Percentiles rank a stretch among this genome's conserved stretches.
Conservation (phyloP, 1,284 basidiomycete species). For the Rhodotorula sp. region DNA sequence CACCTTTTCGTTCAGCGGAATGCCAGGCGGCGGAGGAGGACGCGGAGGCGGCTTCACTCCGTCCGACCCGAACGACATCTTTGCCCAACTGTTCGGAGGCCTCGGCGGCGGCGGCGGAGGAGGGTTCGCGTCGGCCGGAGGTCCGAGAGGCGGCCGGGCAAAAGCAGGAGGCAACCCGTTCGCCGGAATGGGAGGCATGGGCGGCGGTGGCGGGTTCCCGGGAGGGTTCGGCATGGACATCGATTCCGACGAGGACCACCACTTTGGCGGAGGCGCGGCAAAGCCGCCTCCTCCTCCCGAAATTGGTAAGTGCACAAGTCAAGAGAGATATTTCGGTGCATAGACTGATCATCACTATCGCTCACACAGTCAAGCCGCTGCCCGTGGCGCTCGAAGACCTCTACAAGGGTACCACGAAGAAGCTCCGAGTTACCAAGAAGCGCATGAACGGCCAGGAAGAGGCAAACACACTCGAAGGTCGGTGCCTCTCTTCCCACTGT, state of each 20-base stretch:
- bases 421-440: constrained; percentile 79
- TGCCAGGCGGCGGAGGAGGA: constrained; percentile 52
- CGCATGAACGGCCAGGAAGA: constrained; percentile 70
- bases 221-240: constrained; percentile 42
- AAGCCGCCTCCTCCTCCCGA: constrained; percentile 25
- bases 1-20: constrained; percentile 60
- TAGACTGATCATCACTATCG: not conserved
- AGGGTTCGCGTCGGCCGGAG: constrained; percentile 35
- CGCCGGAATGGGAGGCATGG: constrained; percentile 24
- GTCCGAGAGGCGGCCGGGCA: constrained; percentile 3
- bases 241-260: constrained; percentile 36
- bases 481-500: not conserved
- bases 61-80: constrained; percentile 84
- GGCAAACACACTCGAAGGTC: constrained; percentile 70
- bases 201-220: constrained; percentile 32
- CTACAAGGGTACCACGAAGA: constrained; percentile 84
- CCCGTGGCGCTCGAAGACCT: constrained; percentile 86
- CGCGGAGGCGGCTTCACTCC: constrained; percentile 59
- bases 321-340: not conserved
- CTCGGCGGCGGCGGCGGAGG: constrained; percentile 48
- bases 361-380: constrained; percentile 60
- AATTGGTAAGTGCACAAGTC: constrained; percentile 10
- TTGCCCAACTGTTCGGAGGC: constrained; percentile 64
- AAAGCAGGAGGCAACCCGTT: constrained; percentile 22
- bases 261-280: not conserved